Base-by-base conservation (phyloP, 148 eudicot genomes). In the Chenopodium album region DNA sequence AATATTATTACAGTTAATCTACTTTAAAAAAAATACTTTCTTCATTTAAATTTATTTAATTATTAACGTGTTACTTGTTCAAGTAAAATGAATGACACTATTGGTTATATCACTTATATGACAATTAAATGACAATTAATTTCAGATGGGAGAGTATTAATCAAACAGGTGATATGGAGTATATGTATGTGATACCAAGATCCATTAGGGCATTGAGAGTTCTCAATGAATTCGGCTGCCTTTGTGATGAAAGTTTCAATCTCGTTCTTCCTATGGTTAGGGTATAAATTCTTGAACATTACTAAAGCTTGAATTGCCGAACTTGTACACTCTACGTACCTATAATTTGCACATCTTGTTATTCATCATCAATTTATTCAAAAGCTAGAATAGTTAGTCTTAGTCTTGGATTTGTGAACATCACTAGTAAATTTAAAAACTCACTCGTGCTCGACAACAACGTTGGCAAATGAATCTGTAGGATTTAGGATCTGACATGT, bases 381-480 rank as follows among this genome's bases (percentile, higher is more conserved):
- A 5, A 41, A 34, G 5, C 6, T 7, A 41, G 17, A 56, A 56
- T 10, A 1, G 1, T 16, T 56, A 56, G 9, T 62, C 26, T 26
- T 56, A 4, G 16, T 56, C 19, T 56, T 56, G 60, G 17, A 56
- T 56, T 56, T 56, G 60, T 56, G 20, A 56, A 56, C 60, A 16
- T 4, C 5, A 56, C 4, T 56, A 16, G 5, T 56, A 56, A 2
- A 41, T 41, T 3, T 26, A 22, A 0, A 32, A 3, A 77, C 84
- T 56, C 84, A 88, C 91, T 90, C 93, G 66, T 82, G 84, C 84
- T 90, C 93, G 4, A 89, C 83, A 12, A 89, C 88, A 75, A 86
- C 81, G 80, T 75, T 89, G 14, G 75, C 87, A 14, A 90, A 90
- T 76, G 87, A 81, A 37, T 90, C 93, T 2, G 90, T 87, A 14